Conservation (phyloP, 176 grass and related monocot species). For the Poa pratensis region DNA sequence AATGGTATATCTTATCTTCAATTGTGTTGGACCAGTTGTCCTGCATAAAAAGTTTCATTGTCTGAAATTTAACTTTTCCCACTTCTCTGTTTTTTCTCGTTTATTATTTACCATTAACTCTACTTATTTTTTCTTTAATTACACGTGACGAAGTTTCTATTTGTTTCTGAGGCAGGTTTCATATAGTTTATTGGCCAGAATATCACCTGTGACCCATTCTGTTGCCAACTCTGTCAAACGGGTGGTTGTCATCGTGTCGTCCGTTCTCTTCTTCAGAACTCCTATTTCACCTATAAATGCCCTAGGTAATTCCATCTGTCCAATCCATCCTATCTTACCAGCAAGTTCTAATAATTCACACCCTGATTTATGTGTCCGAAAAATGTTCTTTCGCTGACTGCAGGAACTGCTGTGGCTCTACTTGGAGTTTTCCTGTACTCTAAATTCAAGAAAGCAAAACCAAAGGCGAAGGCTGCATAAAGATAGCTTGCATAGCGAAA, state of each 20-base stretch:
- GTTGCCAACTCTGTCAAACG: constrained; percentile 86
- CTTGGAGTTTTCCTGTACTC: constrained; percentile 69
- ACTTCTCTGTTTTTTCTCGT: not conserved
- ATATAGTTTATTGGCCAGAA: constrained; percentile 79
- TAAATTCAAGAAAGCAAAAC: constrained; percentile 47
- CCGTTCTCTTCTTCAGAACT: constrained; percentile 84
- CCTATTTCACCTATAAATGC: constrained; percentile 78
- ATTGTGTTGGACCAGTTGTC: not conserved
- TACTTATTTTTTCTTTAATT: not conserved
- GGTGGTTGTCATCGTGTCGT: constrained; percentile 72
- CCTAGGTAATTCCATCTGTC: constrained; percentile 54
- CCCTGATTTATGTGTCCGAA: constrained; percentile 22
- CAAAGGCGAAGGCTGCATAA: constrained; percentile 52
- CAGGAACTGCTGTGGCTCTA: constrained; percentile 65
- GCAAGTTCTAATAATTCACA: not conserved
- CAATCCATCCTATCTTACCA: not conserved
- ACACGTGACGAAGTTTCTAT: constrained; percentile 6
- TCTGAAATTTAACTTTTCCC: constrained; percentile 2
- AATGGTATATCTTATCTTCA: not conserved
- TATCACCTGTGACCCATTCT: constrained; percentile 83
- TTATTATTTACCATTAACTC: not conserved
- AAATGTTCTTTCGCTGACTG: not conserved
- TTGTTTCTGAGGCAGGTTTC: constrained; percentile 62
- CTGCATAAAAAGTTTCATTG: constrained; percentile 3
- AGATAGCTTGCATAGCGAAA: not conserved